These are phyloP conservation scores for Xylaria cubensis DNA, from an alignment of 495 filamentous ascomycete genomes.

Conservation along the genomic window DNA sequence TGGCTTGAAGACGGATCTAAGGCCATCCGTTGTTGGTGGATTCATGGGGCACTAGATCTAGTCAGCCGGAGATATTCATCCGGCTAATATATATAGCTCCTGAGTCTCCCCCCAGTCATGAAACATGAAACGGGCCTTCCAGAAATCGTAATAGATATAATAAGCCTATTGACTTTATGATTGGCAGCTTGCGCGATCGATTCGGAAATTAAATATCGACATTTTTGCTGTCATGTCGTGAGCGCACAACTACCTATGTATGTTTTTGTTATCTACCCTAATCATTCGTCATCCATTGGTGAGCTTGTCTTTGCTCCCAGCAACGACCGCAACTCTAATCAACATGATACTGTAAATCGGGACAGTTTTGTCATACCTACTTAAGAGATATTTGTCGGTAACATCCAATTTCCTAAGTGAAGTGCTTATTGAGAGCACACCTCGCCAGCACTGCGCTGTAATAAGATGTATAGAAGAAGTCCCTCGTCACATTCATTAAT, in stretches of 20 bases:
- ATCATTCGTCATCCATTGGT: background rate
- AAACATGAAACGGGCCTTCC: conserved; percentile 24
- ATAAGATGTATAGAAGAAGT: background rate
- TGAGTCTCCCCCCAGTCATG: conserved; percentile 19
- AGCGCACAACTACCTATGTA: background rate
- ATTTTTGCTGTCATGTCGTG: background rate
- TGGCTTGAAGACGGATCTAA: conserved; percentile 14
- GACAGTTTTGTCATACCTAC: background rate
- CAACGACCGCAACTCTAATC: background rate
- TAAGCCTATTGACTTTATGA: background rate
- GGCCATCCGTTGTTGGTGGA: conserved; percentile 8
- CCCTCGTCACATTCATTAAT: background rate
- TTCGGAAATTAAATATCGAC: conserved; percentile 13
- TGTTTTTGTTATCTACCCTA: background rate
- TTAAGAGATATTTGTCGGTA: background rate
- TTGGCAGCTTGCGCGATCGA: conserved; percentile 11
- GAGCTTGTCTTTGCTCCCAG: background rate
- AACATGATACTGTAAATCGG: background rate
- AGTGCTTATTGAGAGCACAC: background rate
- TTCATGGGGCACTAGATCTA: conserved; percentile 6
- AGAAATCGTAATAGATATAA: background rate
- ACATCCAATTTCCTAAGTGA: background rate
- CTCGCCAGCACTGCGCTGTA: background rate
- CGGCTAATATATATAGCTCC: background rate
- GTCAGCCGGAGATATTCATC: conserved; percentile 21